phyloP scores from a whole-genome alignment of 2,329 filamentous ascomycete genomes.

The Taxawa tesnikishii region DNA sequence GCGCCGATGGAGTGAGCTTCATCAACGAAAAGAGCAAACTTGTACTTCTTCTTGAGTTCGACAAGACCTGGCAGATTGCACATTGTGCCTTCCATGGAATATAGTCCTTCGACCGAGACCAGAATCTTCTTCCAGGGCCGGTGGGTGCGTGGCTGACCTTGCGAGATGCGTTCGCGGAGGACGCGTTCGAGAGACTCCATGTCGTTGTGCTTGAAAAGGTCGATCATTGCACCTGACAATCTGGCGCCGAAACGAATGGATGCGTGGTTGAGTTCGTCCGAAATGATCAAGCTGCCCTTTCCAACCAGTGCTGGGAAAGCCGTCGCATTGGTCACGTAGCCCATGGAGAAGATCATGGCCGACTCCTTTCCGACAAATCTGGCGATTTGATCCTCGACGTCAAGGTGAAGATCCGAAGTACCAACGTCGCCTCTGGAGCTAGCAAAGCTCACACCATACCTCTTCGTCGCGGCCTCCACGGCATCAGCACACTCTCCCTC shows the following conservation, averaged over 20 bases:
- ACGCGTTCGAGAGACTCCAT: slow-evolving; percentile 76
- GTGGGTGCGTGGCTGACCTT: slow-evolving; percentile 95
- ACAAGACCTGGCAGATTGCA: slow-evolving; percentile 89
- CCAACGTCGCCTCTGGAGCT: slow-evolving; percentile 76
- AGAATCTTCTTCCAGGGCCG: slow-evolving; percentile 99
- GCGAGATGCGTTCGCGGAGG: slow-evolving; percentile 84
- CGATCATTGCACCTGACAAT: slow-evolving; percentile 87
- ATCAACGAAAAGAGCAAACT: slow-evolving; percentile 90
- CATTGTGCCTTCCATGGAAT: slow-evolving; percentile 99
- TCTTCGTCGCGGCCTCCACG: slow-evolving; percentile 72
- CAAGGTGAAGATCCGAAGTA: slow-evolving; percentile 73
- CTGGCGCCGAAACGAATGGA: slow-evolving; percentile 93
- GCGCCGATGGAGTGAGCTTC: slow-evolving; percentile 95
- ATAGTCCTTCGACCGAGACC: slow-evolving; percentile 89
- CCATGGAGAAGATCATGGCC: slow-evolving; percentile 98
- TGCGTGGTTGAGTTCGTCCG: slow-evolving; percentile 94
- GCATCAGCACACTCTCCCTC: slow-evolving; percentile 92
- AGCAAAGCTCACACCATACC: slow-evolving; percentile 71
- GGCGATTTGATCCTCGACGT: slow-evolving; percentile 84
- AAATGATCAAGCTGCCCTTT: slow-evolving; percentile 89
- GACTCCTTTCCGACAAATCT: slow-evolving; percentile 87
- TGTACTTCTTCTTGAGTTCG: slow-evolving; percentile 85
- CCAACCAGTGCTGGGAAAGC: slow-evolving; percentile 85
- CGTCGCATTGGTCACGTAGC: slow-evolving; percentile 89
- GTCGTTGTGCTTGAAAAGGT: slow-evolving; percentile 96